Evolutionary conservation across 2,329 filamentous ascomycete species (phyloP).

Genomic region (Beauveria brongniartii): DNA sequence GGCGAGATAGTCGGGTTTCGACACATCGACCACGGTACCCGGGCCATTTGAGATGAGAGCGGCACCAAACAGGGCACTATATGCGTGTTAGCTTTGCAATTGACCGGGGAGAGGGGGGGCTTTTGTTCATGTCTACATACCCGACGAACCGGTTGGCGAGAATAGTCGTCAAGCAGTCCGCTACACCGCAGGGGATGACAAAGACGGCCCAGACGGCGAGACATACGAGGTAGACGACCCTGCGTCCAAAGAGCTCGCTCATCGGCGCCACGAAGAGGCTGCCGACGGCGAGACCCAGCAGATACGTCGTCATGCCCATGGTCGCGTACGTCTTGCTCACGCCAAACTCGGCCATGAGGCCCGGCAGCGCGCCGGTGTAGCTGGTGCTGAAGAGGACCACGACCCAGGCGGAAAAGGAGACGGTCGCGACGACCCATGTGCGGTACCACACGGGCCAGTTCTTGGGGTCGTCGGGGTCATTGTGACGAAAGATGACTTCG

Average conservation of each 20-base stretch:
- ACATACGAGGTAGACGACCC: conserved; percentile 55
- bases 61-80: conserved; percentile 56
- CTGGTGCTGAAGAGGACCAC: conserved; percentile 61
- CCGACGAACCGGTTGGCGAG: conserved; percentile 61
- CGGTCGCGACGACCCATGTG: conserved; percentile 27
- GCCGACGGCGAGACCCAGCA: conserved; percentile 60
- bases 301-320: conserved; percentile 64
- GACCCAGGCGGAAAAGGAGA: conserved; percentile 31
- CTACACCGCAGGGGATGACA: conserved; percentile 59
- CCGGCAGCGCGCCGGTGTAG: conserved; percentile 60
- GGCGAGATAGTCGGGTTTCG: conserved; percentile 63
- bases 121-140: conserved; percentile 20
- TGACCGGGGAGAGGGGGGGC: too few species aligned
- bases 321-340: conserved; percentile 50
- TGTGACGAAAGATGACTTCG: conserved; percentile 58
- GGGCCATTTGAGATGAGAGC: conserved; percentile 72
- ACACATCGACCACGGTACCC: conserved; percentile 69
- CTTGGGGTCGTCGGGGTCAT: conserved; percentile 56
- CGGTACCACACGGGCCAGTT: conserved; percentile 52
- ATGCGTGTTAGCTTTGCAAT: neutral
- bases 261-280: conserved; percentile 62
- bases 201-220: conserved; percentile 55
- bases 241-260: conserved; percentile 55
- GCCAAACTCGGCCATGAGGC: conserved; percentile 56
- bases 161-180: conserved; percentile 55